Conservation (phyloP, 371 early-diverging fungal species). For the Mortierella sp. region DNA sequence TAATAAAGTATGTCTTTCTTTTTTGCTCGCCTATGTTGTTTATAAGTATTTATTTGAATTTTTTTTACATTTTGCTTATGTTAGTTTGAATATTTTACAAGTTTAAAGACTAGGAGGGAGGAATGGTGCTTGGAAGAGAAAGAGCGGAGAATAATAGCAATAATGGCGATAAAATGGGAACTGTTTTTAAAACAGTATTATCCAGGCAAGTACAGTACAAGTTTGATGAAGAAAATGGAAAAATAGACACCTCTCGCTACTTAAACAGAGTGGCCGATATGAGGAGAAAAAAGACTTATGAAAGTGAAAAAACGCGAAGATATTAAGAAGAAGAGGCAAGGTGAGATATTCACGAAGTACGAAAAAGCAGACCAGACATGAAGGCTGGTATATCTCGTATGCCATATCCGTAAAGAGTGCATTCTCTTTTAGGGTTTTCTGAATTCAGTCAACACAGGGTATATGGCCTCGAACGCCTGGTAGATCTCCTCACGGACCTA, state of each 20-base stretch:
- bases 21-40: background rate
- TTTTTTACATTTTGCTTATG: background rate
- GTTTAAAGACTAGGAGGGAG: background rate
- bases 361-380: background rate
- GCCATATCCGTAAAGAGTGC: background rate
- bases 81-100: constrained; percentile 17
- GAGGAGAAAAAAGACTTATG: constrained; percentile 5
- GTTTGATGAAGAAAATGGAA: background rate
- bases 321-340: background rate
- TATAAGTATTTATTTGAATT: background rate
- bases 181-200: background rate
- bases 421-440: constrained; percentile 72
- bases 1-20: background rate
- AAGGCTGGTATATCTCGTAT: background rate
- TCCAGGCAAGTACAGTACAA: background rate
- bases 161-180: background rate
- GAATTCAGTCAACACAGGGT: constrained; percentile 97
- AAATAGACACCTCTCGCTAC: background rate
- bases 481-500: constrained; percentile 98
- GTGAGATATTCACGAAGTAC: background rate
- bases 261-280: background rate
- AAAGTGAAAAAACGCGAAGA: too few species aligned
- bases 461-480: constrained; percentile 99
- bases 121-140: background rate
- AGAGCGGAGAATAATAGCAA: background rate